Evolutionary conservation across 2,329 filamentous ascomycete genomes (phyloP).

Genomic region (Aureobasidium zeae): DNA sequence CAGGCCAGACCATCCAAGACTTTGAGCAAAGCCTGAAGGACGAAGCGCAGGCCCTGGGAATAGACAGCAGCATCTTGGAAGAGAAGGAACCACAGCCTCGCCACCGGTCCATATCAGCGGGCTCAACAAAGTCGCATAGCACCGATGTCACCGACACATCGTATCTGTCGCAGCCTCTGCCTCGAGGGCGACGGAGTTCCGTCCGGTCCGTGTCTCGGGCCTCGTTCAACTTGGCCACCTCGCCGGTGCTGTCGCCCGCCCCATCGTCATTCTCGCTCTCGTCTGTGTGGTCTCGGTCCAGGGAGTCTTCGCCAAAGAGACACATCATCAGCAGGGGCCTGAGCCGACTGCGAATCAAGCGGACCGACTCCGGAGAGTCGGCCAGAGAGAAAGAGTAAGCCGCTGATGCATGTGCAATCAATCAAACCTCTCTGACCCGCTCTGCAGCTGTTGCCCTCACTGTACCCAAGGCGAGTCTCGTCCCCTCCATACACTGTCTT

Average conservation of each 20-base stretch:
- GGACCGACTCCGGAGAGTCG: constrained; percentile 22
- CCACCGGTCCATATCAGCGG: constrained; percentile 26
- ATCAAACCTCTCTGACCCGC: neutral
- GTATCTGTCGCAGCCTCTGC: constrained; percentile 24
- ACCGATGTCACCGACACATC: constrained; percentile 28
- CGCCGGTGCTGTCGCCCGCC: constrained; percentile 24
- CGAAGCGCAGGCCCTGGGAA: constrained; percentile 24
- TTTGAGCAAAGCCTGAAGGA: constrained; percentile 23
- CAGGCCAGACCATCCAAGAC: constrained; percentile 25
- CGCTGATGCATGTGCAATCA: neutral
- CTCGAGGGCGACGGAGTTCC: constrained; percentile 16
- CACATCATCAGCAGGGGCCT: constrained; percentile 27
- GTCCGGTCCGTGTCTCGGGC: constrained; percentile 24
- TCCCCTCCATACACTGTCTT: constrained; percentile 27
- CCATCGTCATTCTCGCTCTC: constrained; percentile 27
- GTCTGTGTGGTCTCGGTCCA: constrained; percentile 20
- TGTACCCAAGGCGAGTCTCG: constrained; percentile 24
- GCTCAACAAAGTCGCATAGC: constrained; percentile 27
- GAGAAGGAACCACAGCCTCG: constrained; percentile 16
- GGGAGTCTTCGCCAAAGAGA: constrained; percentile 24
- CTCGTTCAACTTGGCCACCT: constrained; percentile 23
- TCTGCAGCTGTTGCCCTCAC: constrained; percentile 24
- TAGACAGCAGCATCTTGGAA: constrained; percentile 18
- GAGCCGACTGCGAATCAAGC: constrained; percentile 24
- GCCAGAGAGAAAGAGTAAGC: constrained; percentile 18